phyloP scores from a whole-genome alignment of 345 rosid genomes.

The Bretschneidera sinensis region DNA sequence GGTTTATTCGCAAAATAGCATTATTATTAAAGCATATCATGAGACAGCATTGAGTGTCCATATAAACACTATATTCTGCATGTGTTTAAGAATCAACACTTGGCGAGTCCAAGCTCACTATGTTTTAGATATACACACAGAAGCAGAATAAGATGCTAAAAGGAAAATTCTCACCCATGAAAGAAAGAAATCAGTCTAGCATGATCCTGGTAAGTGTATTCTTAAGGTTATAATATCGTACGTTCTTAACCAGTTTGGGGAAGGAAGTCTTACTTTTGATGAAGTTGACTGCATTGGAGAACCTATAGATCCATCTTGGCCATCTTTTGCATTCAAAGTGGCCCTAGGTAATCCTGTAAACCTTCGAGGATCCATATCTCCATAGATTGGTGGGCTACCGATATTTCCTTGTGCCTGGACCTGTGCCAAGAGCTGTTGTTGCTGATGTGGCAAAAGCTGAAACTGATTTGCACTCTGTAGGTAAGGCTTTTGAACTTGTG shows the following conservation, averaged over 20 bases:
- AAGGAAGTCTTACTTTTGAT: constrained; percentile 55
- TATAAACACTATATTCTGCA: no score
- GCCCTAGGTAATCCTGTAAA: constrained; percentile 73
- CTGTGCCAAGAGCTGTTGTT: constrained; percentile 74
- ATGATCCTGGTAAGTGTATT: no score
- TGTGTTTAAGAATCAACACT: no score
- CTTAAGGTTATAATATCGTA: background rate
- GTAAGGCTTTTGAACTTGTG: constrained; percentile 76
- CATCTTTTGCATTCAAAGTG: constrained; percentile 69
- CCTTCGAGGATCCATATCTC: constrained; percentile 79
- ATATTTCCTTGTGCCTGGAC: constrained; percentile 84
- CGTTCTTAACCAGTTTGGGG: constrained; percentile 4
- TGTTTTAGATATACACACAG: background rate
- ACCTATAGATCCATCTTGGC: constrained; percentile 89
- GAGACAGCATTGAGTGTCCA: no score
- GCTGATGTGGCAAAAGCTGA: constrained; percentile 85
- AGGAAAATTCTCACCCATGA: constrained; percentile 9
- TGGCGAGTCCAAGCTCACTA: no score
- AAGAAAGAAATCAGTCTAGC: constrained; percentile 1
- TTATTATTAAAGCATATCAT: no score
- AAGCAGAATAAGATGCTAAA: background rate
- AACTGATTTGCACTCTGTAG: constrained; percentile 63
- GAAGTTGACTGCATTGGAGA: constrained; percentile 97
- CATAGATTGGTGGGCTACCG: constrained; percentile 58
- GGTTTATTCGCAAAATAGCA: no score